phyloP scores from a whole-genome alignment of 2,329 filamentous ascomycete species.

The Fusarium caatingaense region DNA sequence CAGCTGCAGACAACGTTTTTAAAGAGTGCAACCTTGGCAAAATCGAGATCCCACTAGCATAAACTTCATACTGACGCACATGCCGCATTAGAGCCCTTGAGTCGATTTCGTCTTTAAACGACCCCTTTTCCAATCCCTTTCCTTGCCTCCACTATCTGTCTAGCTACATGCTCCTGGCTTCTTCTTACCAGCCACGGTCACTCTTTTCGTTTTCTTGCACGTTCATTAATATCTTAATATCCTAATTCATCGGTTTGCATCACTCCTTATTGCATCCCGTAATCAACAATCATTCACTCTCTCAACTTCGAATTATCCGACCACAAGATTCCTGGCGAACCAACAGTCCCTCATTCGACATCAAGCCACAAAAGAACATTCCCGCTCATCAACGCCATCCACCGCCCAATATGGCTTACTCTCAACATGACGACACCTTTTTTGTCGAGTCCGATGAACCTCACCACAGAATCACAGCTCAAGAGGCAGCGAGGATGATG shows the following conservation, averaged over 20 bases:
- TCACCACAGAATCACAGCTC: constrained; percentile 71
- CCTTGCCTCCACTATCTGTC: constrained; percentile 48
- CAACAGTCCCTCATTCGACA: constrained; percentile 60
- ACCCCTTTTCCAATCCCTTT: constrained; percentile 59
- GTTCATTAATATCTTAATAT: constrained; percentile 70
- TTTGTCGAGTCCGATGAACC: constrained; percentile 68
- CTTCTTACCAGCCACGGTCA: constrained; percentile 64
- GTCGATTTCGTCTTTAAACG: constrained; percentile 61
- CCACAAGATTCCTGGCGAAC: constrained; percentile 65
- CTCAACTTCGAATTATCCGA: constrained; percentile 57
- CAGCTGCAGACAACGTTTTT: neutral
- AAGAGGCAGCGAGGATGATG: constrained; percentile 81
- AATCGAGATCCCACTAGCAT: constrained; percentile 42
- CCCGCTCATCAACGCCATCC: constrained; percentile 31
- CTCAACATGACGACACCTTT: constrained; percentile 59
- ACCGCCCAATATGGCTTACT: constrained; percentile 60
- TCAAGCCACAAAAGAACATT: constrained; percentile 40
- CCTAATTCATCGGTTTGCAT: constrained; percentile 58
- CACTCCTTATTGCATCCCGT: constrained; percentile 44
- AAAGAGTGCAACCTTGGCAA: constrained; percentile 26
- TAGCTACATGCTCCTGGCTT: constrained; percentile 56
- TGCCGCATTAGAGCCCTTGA: constrained; percentile 55
- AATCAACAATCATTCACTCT: constrained; percentile 17
- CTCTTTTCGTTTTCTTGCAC: constrained; percentile 67
- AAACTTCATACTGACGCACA: constrained; percentile 49